These are phyloP conservation scores for Salvia hispanica DNA, from an alignment of 257 asterid genomes.

Conservation along the genomic window DNA sequence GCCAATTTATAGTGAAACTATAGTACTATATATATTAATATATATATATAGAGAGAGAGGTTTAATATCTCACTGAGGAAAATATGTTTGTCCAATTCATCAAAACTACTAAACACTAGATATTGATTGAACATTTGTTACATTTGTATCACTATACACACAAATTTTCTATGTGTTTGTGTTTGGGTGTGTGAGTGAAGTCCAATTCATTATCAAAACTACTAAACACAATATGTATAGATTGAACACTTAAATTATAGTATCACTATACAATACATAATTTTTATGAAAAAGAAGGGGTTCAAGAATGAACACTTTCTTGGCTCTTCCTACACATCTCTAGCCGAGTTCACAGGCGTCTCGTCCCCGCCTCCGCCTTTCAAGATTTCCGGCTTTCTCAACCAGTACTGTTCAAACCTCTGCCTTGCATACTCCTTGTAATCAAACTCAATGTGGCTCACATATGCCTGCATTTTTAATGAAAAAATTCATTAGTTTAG, in stretches of 20 bases:
- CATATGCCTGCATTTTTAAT: constrained; percentile 60
- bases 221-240: too few species aligned
- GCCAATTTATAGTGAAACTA: too few species aligned
- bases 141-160: too few species aligned
- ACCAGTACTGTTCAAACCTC: constrained; percentile 81
- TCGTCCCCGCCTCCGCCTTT: constrained; percentile 6
- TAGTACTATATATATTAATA: too few species aligned
- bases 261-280: constrained; percentile 11
- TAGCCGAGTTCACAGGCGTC: not conserved
- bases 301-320: constrained; percentile 18
- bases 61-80: not conserved
- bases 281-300: not conserved
- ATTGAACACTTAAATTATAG: too few species aligned
- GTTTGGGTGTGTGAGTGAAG: too few species aligned
- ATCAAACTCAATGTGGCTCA: constrained; percentile 79
- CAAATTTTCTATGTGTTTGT: too few species aligned
- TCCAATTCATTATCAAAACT: too few species aligned
- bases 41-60: not conserved
- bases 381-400: constrained; percentile 49
- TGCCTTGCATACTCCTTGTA: constrained; percentile 87
- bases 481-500: not conserved
- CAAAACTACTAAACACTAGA: constrained; percentile 4
- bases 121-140: not conserved
- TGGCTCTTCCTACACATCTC: constrained; percentile 12
- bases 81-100: constrained; percentile 3